Evolutionary conservation across 352 stramenopile species (phyloP), one percentile per base, ranked within the genome.

Genomic region (Globisporangium yorkense): DNA sequence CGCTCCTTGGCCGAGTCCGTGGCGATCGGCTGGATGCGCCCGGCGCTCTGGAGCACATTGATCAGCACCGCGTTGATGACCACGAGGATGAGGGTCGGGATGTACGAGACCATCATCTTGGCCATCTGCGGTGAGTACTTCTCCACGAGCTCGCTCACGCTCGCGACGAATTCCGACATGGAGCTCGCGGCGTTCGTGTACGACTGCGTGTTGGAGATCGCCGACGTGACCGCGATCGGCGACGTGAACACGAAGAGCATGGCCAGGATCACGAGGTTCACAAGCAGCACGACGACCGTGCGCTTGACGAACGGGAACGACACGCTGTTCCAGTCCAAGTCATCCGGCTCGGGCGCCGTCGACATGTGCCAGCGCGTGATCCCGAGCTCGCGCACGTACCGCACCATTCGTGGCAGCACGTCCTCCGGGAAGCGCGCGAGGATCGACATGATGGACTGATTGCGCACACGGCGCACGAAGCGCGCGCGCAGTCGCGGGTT

Each of bases 301-400:
- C 84, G 80, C 69, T 92, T 89, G 4, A 79, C 79, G 56, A 90
- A 90, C 47, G 84, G 84, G 59, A 86, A 89, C 51, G 79, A 89
- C 20, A 94, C 81, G 60, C 78, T 92, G 56, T 92, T 70, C 84
- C 84, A 94, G 69, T 94, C 84, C 47, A 94, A 76, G 51, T 94
- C 84, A 50, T 94, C 84, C 0, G 84, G 84, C 45, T 94, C 84
- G 0, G 84, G 84, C 35, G 84, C 82, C 9, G 80, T 71, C 47
- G 75, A 80, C 31, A 94, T 60, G 50, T 90, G 80, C 84, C 84
- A 94, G 2, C 77, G 70, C 52, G 82, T 92, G 45, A 94, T 70
- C 7, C 75, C 75, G 24, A 94, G 56, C 54, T 94, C 84, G 33
- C 82, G 80, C n/a, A 92, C 79, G 44, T 91, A 87, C 31, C 71